Evolutionary conservation across 2,329 filamentous ascomycete species (phyloP), one percentile per base, ranked within the genome.

Genomic region (Phialocephala subalpina): DNA sequence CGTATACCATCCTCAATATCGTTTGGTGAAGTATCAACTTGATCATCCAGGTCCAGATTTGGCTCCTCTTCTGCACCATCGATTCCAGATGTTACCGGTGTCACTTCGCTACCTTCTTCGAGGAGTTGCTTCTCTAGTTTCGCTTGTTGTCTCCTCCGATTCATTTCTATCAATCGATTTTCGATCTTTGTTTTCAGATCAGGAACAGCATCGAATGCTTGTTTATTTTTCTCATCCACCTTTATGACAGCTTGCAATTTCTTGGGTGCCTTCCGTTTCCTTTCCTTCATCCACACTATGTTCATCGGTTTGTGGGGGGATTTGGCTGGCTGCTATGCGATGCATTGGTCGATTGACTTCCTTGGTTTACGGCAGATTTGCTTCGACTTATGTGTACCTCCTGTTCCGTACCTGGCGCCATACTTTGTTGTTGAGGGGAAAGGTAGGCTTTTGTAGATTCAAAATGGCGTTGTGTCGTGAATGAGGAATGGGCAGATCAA

Each of bases 171-270:
- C 9, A 33, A 33, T 6, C 42, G 3, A 47, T 33, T 33, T 4
- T 49, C 45, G n/a, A 25, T 20, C 22, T 12, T 49, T 49, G n/a
- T 49, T 49, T 22, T 49, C n/a, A 49, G 45, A 14, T 49, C 45
- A 7, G 20, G n/a, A 9, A 7, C 20, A 22, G 18, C 20, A 22
- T 12, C n/a, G n/a, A n/a, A 49, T 49, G n/a, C n/a, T 25, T 22
- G n/a, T 20, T 49, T 6, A 49, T 49, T 25, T 25, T 49, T 11
- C 45, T 49, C n/a, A 6, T 25, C 45, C n/a, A 25, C 45, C n/a
- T 42, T n/a, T 16, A 42, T n/a, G n/a, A 42, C 40, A n/a, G 40
- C 11, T 42, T n/a, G 40, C 18, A 16, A n/a, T 18, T 16, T n/a
- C 3, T 42, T 42, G 14, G 40, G 18, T n/a, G 4, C n/a, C n/a